phyloP scores from a whole-genome alignment of 2,329 filamentous ascomycete genomes.

The Aureobasidium mangrovei region DNA sequence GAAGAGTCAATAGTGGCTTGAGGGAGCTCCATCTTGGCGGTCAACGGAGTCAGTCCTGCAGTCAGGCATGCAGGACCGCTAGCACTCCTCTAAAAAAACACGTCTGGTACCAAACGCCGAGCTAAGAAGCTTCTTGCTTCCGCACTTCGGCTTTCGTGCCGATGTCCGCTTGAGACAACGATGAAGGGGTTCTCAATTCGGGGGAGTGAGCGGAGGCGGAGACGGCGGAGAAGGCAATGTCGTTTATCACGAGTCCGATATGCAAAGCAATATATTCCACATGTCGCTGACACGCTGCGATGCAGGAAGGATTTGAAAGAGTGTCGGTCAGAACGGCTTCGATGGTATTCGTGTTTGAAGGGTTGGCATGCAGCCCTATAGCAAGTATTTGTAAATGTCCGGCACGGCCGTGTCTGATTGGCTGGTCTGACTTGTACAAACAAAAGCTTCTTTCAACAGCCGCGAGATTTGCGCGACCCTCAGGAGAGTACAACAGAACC shows the following conservation, averaged over 20 bases:
- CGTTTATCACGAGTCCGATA: background rate
- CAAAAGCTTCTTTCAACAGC: slow-evolving; percentile 1
- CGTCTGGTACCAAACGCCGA: background rate
- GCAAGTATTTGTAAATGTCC: slow-evolving; percentile 4
- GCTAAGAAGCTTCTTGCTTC: background rate
- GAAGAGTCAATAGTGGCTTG: background rate
- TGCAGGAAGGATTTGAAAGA: background rate
- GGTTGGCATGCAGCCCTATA: slow-evolving; percentile 1
- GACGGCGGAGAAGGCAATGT: background rate
- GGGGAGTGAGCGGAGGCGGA: background rate
- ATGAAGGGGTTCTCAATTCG: no score
- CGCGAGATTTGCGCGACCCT: background rate
- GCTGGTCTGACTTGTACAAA: background rate
- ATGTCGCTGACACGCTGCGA: background rate
- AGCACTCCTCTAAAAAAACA: background rate
- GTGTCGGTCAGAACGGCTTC: background rate
- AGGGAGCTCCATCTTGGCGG: background rate
- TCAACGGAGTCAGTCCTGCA: background rate
- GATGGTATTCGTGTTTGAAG: background rate
- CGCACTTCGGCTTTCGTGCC: background rate
- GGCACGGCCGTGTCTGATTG: background rate
- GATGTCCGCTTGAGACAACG: no score
- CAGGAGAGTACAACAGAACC: background rate
- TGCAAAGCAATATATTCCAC: slow-evolving; percentile 1
- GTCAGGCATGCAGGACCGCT: background rate